A percentile compares a stretch with the other conserved stretches of the same genome.
Conservation (phyloP, 164 flowering plant genomes). For the Vitis amurensis region DNA sequence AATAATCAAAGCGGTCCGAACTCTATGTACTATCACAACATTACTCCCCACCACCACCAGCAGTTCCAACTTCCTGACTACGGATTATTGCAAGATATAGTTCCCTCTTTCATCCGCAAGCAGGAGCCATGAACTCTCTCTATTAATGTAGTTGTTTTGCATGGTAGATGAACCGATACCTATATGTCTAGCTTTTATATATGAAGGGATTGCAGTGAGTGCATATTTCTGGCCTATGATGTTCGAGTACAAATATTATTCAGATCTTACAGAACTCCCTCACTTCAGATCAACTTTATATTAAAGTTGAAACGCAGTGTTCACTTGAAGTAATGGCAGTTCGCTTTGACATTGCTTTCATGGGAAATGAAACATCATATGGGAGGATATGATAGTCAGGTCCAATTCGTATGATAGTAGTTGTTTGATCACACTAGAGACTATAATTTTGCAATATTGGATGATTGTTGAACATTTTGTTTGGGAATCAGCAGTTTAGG, state of each 20-base stretch:
- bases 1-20: slow-evolving; percentile 7
- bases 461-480: too few relatives aligned
- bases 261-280: slow-evolving; percentile 10
- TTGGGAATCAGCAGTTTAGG: too few relatives aligned
- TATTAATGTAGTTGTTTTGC: slow-evolving; percentile 1
- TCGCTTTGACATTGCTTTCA: neutral
- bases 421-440: too few relatives aligned
- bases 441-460: too few relatives aligned
- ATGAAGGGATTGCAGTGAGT: slow-evolving; percentile 7
- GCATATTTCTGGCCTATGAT: slow-evolving; percentile 15
- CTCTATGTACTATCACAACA: slow-evolving; percentile 24
- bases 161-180: slow-evolving; percentile 8
- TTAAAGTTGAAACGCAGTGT: slow-evolving; percentile 8
- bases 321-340: slow-evolving; percentile 5
- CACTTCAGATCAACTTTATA: neutral
- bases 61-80: slow-evolving; percentile 38
- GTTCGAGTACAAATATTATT: slow-evolving; percentile 9
- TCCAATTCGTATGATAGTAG: neutral
- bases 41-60: slow-evolving; percentile 25
- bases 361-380: too few relatives aligned
- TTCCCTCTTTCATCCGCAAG: slow-evolving; percentile 34
- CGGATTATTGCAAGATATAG: slow-evolving; percentile 56
- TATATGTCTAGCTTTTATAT: slow-evolving; percentile 8
- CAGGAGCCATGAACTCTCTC: slow-evolving; percentile 28
- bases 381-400: too few relatives aligned